Evolutionary conservation across 306 rosid genomes (phyloP).

Genomic region (Citrullus mucosospermus): DNA sequence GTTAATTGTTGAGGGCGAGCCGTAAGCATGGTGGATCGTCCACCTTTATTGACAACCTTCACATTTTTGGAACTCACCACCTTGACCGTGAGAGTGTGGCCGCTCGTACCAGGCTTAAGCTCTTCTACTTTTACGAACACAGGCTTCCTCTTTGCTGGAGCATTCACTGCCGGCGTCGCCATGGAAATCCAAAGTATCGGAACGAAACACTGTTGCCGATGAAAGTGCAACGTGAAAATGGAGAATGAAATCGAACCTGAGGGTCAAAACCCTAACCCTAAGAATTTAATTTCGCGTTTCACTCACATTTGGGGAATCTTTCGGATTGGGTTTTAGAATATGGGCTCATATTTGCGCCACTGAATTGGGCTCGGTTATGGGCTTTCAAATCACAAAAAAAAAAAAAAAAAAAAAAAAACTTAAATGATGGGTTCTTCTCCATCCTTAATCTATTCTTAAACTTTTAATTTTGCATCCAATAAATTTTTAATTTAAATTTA

Average conservation of each 20-base stretch:
- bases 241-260: not conserved
- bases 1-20: constrained; percentile 37
- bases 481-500: too few relatives aligned
- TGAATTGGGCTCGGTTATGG: not conserved
- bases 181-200: not conserved
- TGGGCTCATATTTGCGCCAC: not conserved
- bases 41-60: constrained; percentile 25
- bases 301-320: not conserved
- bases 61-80: constrained; percentile 48
- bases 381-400: not conserved
- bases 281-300: not conserved
- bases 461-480: too few relatives aligned
- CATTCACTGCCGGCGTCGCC: constrained; percentile 13
- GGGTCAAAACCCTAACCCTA: constrained; percentile 12
- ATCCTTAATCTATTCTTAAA: too few relatives aligned
- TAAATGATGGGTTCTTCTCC: too few relatives aligned
- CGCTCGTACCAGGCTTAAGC: constrained; percentile 65
- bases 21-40: constrained; percentile 36
- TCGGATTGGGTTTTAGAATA: not conserved
- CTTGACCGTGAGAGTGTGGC: constrained; percentile 77
- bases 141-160: constrained; percentile 59
- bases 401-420: too few relatives aligned
- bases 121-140: constrained; percentile 70
- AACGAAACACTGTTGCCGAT: not conserved
- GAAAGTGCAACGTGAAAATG: not conserved